Percentiles rank a stretch among this genome's conserved stretches.
These are phyloP conservation scores for Pseudogymnoascus sp. DNA, from an alignment of 2,329 filamentous ascomycete species.

Conservation along the genomic window DNA sequence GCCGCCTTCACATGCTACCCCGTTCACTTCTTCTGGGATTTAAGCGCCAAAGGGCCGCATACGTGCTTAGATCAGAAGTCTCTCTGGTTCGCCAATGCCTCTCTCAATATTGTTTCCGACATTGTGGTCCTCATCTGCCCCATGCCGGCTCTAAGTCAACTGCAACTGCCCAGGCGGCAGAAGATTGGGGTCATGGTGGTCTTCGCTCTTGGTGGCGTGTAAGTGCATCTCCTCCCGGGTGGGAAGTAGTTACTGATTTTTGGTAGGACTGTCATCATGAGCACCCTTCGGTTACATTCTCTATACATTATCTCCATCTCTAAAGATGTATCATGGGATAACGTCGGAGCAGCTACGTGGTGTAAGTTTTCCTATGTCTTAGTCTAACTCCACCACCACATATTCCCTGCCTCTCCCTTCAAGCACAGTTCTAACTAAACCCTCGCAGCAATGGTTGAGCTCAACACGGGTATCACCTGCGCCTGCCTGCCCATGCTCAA, in stretches of 20 bases:
- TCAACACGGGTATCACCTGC: constrained; percentile 78
- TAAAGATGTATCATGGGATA: constrained; percentile 9
- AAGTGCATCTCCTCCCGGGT: constrained; percentile 3
- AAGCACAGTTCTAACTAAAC: neutral
- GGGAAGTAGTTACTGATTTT: neutral
- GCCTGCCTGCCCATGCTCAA: constrained; percentile 83
- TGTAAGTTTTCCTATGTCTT: neutral
- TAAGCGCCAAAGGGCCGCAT: neutral
- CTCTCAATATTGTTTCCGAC: constrained; percentile 17
- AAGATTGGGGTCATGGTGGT: constrained; percentile 17
- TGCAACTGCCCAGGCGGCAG: constrained; percentile 15
- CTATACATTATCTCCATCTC: constrained; percentile 9
- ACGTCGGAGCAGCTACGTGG: neutral
- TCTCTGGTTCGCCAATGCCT: constrained; percentile 16
- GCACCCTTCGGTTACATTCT: constrained; percentile 13
- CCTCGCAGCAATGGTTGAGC: constrained; percentile 48
- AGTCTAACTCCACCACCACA: neutral
- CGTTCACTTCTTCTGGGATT: constrained; percentile 14
- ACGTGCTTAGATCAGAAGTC: constrained; percentile 13
- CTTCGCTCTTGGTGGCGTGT: constrained; percentile 20
- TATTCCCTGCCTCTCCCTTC: neutral
- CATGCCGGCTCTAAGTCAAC: constrained; percentile 13
- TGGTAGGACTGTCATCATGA: constrained; percentile 15
- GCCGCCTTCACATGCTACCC: constrained; percentile 16
- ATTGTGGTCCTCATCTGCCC: constrained; percentile 15